phyloP scores from a whole-genome alignment of 768 basidiomycete genomes.

The Tricholoma matsutake region DNA sequence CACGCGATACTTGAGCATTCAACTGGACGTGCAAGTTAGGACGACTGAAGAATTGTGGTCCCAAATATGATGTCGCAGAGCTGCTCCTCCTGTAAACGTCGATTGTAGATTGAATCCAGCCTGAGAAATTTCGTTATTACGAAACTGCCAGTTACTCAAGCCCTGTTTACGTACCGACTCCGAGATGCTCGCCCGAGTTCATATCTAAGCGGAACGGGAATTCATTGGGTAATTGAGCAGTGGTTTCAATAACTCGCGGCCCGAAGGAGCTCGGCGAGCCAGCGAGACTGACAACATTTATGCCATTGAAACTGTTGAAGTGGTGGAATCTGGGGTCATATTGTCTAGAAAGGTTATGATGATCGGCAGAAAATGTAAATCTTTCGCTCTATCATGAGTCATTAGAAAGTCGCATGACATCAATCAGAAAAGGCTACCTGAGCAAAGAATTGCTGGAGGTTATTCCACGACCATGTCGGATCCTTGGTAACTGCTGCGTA shows the following conservation, averaged over 20 bases:
- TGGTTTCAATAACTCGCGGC: conserved; percentile 21
- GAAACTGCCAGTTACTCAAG: no score
- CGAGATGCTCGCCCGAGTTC: conserved; percentile 15
- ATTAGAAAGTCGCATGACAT: no score
- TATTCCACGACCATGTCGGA: conserved; percentile 29
- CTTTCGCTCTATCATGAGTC: conserved; percentile 10
- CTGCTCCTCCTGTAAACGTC: no score
- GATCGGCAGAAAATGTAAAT: conserved; percentile 18
- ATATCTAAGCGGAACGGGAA: conserved; percentile 1
- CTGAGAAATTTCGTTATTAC: no score
- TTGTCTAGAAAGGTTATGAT: conserved; percentile 25
- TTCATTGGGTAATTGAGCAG: conserved; percentile 14
- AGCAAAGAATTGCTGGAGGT: no score
- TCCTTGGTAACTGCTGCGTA: conserved; percentile 26
- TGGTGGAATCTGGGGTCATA: conserved; percentile 12
- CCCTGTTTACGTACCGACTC: conserved; percentile 9
- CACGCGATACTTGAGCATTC: conserved; percentile 25
- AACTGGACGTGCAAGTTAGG: conserved; percentile 23
- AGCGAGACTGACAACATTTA: conserved; percentile 19
- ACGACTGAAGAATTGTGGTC: neutral
- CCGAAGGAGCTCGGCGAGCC: conserved; percentile 18
- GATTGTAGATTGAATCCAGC: no score
- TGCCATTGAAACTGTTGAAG: conserved; percentile 24
- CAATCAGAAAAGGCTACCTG: no score
- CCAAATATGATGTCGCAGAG: neutral